Evolutionary conservation across 768 basidiomycete species (phyloP).

Genomic region (Xerocomellus dryophilus): DNA sequence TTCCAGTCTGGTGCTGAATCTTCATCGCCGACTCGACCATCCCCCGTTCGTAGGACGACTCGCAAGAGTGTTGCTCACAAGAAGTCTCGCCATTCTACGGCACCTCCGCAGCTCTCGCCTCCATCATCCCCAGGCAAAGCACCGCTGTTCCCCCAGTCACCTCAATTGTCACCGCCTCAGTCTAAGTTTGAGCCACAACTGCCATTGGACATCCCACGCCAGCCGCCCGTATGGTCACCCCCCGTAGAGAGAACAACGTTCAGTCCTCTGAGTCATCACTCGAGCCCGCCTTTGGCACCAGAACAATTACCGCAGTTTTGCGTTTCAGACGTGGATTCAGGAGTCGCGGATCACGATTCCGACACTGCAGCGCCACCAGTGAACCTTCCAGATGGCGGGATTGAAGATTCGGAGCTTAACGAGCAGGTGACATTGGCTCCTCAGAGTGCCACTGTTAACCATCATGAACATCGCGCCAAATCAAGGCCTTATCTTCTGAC

Average conservation of each 20-base stretch:
- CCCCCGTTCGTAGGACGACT: constrained; percentile 48
- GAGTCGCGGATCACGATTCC: not conserved
- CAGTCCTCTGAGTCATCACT: constrained; percentile 17
- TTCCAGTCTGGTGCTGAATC: constrained; percentile 90
- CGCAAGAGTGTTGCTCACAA: constrained; percentile 39
- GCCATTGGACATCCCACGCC: constrained; percentile 37
- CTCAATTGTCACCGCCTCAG: constrained; percentile 47
- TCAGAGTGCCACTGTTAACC: constrained; percentile 32
- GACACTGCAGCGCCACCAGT: constrained; percentile 7
- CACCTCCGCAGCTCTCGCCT: constrained; percentile 54
- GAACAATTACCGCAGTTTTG: constrained; percentile 9
- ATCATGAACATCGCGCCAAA: constrained; percentile 12
- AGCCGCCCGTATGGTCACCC: constrained; percentile 21
- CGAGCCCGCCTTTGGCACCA: constrained; percentile 12
- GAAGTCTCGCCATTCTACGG: constrained; percentile 67
- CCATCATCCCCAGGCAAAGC: constrained; percentile 41
- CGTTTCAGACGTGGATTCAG: constrained; percentile 3
- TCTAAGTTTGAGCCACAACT: constrained; percentile 56
- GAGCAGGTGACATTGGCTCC: constrained; percentile 36
- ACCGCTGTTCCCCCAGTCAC: constrained; percentile 17
- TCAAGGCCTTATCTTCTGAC: constrained; percentile 36
- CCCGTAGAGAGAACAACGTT: constrained; percentile 13
- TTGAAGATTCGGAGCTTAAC: constrained; percentile 13
- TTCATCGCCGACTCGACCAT: constrained; percentile 71
- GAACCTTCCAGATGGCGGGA: constrained; percentile 22